Base-by-base conservation (phyloP, 1,284 basidiomycete genomes). In the Cutaneotrichosporon sp. region DNA sequence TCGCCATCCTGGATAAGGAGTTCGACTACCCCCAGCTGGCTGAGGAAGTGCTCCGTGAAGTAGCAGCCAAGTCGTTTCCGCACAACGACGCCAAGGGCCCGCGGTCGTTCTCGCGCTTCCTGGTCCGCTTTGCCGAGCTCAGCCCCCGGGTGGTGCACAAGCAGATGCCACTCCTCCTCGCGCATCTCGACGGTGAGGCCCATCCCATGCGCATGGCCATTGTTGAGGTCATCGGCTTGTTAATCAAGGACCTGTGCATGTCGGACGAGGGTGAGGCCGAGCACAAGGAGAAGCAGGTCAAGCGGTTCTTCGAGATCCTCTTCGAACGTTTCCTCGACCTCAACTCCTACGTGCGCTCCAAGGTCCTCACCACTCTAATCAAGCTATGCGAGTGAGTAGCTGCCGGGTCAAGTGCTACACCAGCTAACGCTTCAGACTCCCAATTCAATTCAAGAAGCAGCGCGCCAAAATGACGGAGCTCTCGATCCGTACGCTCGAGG, bases 141-240 rank as follows among this genome's bases (percentile, higher is more conserved):
- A 81, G 83, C n/a, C 92, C 93, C 0, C 78, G 89, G n/a, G 77
- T 85, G 4, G 85, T 97, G 2, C 78, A 91, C 64, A 94, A 94
- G 75, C 90, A 96, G 72, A 87, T 98, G 63, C 85, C 85, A 61
- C 75, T 97, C 41, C 76, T 97, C 10, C 79, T 90, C 25, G 79
- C 82, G 20, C 93, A 97, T 66, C 78, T 97, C 29, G 94, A 98
- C 67, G 91, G 88, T 27, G 94, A 98, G 88, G 87, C 90, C 0
- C 96, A 97, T 66, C 90, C 91, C 0, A 94, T 98, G 85, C 88
- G 96, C 32, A 89, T 92, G 77, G 89, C 88, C 1, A 80, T 96
- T 51, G 82, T 96, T 43, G 91, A 94, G 70, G 82, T 92, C 54
- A 83, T 94, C 33, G 89, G 88, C 4, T 77, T 79, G 46, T 81